Conservation (phyloP, 106 monocot species). For the Apostasia shenzhenica region DNA sequence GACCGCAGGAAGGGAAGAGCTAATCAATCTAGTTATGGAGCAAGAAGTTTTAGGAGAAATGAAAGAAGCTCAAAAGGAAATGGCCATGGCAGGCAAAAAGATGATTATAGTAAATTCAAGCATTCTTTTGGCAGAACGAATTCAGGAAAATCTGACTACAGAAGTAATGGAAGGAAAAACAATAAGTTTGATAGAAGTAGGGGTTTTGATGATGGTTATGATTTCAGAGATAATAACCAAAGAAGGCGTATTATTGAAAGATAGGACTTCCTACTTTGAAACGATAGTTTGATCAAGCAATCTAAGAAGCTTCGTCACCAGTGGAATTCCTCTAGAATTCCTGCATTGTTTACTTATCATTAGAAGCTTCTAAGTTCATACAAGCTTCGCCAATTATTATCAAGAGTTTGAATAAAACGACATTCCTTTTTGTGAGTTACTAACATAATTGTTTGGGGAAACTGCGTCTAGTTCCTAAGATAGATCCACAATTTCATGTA, state of each 20-base stretch:
- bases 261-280: constrained; percentile 2
- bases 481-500: no score
- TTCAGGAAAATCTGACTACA: background rate
- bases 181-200: constrained; percentile 9
- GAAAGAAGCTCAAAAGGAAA: constrained; percentile 3
- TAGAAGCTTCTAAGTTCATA: no score
- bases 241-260: constrained; percentile 13
- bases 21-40: constrained; percentile 10
- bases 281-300: background rate
- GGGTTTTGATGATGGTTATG: constrained; percentile 4
- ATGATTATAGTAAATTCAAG: background rate
- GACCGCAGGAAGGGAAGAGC: constrained; percentile 6
- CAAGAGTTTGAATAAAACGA: no score
- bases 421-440: no score
- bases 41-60: constrained; percentile 17
- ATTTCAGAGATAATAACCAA: constrained; percentile 6
- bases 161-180: constrained; percentile 4
- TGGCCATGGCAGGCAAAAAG: constrained; percentile 4
- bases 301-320: no score
- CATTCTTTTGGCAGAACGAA: background rate
- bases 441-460: no score
- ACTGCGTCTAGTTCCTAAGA: no score
- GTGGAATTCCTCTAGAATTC: no score
- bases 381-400: no score
- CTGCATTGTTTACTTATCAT: no score